Percentiles rank a stretch among this genome's conserved stretches.
phyloP scores from a whole-genome alignment of 129 eudicot species.

The sunflower (Helianthus annuus) region HanXRQr2.0-SUNRISE NC_035435.2:17024488-17024987 shows the following conservation, averaged over 20 bases:
- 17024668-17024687: conserved; percentile 22
- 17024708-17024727: conserved; percentile 14
- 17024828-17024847: conserved; percentile 19
- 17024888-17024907: neutral
- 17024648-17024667: conserved; percentile 4
- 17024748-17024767: conserved; percentile 11
- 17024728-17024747: conserved; percentile 14
- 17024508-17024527: conserved; percentile 12
- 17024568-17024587: conserved; percentile 1
- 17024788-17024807: neutral
- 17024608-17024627: conserved; percentile 1
- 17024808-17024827: neutral
- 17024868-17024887: conserved; percentile 22
- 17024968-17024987: neutral
- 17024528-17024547: neutral
- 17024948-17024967: neutral
- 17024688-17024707: conserved; percentile 8
- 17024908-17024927: neutral
- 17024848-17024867: conserved; percentile 17
- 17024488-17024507: neutral
- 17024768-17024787: conserved; percentile 7
- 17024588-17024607: conserved; percentile 8
- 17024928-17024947: conserved; percentile 4
- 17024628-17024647: neutral
- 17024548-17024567: neutral